Evolutionary conservation across 495 filamentous ascomycete species (phyloP), one percentile per base, ranked within the genome.

Genomic region (Coniosporium apollinis): DNA sequence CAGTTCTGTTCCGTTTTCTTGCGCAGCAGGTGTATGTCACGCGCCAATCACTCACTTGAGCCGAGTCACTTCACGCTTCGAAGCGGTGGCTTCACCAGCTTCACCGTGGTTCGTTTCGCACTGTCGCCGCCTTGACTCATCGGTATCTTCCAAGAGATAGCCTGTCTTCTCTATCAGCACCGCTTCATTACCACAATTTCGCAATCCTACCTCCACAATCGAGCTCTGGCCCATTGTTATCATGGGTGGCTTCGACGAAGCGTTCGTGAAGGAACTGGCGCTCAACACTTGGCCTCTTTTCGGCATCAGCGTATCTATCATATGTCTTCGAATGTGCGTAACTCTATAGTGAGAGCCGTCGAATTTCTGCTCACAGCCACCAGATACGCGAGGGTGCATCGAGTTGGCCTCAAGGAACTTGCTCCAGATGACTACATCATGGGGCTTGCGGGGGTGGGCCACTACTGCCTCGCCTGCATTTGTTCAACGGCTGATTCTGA

Each of bases 371-470:
- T 31, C 1, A 19, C 19, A 2, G 11, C 13, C 42, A 8, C 8
- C 35, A 71, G 67, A 24, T 49, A 51, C 20, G 64, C 68, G 26
- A 61, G 66, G 47, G 55, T 65, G 25, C 62, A 56, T 33, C 55
- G 65, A 38, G 47, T 64, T 19, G 65, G 65, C 18, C 38, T 62
- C 20, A 49, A 40, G 14, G 51, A 57, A 35, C 58, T 71, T 22
- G 61, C 65, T 35, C 19, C 45, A 5, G 68, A 70, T 46, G 68
- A 72, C 44, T 70, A 60, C 39, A 24, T 69, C n/a, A 68, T 69
- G 61, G 28, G 65, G 3, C 58, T 61, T 32, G 52, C 53, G 0
- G 45, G 57, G 11, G 15, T 68, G n/a, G 63, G 63, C 18, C 8
- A n/a, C 11, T 6, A 19, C 32, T 19, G 15, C 8, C 24, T 26